Base-by-base conservation (phyloP, 139 green algal genomes). In the Coccomyxa sp. region DNA sequence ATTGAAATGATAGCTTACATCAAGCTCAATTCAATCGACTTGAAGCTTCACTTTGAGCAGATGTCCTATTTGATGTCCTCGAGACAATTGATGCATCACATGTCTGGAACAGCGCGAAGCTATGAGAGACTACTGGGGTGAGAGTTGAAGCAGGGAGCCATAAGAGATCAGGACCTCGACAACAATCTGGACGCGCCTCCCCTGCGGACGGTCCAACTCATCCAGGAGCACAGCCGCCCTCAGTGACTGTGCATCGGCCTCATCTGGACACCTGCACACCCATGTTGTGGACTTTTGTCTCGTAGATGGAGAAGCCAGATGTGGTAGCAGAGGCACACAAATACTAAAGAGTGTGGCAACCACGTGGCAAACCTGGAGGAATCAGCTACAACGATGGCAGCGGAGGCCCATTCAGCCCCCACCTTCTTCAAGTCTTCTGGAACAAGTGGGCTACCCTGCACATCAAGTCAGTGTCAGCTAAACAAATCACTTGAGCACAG, bases 371-470 rank as follows among this genome's bases (percentile, higher is more conserved):
- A 80, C 76, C 76, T 80, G 30, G 87, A 68, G 15, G 80, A 83
- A 81, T 93, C 90, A 13, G 74, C 81, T 4, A 93, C 71, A 14
- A 93, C 83, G n/a, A 91, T 84, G 76, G 81, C 88, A 11, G 82
- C 63, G 0, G 79, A 77, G 32, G 90, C 90, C 14, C 25, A n/a
- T 10, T 58, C 38, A 18, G 87, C 88, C 0, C 82, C 83, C 67
- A 93, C 88, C 67, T 87, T 80, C 38, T 81, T 59, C 18, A 93
- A 80, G 67, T 93, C 85, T 13, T 88, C 82, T 31, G 81, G 81
- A 18, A 83, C 77, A 18, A 88, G 79, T 12, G 85, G 81, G 17
- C 66, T 83, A n/a, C 85, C 84, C 60, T 28, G 31, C 31, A 80
- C 30, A 58, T 16, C 76, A 58, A 1, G 0, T 27, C 25, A 10